Base-by-base conservation (phyloP, 2,329 filamentous ascomycete species). In the Aspergillus pseudotamarii region DNA sequence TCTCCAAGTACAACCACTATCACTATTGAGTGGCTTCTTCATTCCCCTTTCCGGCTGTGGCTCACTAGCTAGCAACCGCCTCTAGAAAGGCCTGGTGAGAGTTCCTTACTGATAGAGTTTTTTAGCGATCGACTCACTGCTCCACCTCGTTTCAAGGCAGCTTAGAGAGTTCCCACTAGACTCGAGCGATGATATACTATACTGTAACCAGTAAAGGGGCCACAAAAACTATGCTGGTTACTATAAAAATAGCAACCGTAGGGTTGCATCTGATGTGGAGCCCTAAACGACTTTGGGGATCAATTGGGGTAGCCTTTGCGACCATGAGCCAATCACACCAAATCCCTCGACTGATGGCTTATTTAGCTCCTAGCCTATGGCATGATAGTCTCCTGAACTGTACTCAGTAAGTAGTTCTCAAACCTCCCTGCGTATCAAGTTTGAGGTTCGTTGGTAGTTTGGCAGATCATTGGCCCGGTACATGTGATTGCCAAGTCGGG, bases 231-330 rank as follows among this genome's bases (percentile, higher is more conserved):
- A 23, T n/a, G 51, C 5, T 6, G 19, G 10, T 9, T 2, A 19
- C n/a, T 36, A 36, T 16, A 21, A 54, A 54, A 36, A 54, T 54
- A 54, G 51, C 28, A 54, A 36, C 30, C 30, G 51, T 21, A 54
- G 46, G 30, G 51, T 54, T 54, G 30, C 51, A 54, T 54, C 32
- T 23, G n/a, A 1, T 34, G 51, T 54, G 51, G 51, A 54, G 51
- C 38, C 28, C 51, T 16, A 11, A 28, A 6, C 14, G 2, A 16
- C 10, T 8, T 5, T 8, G 14, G 26, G 26, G 5, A 10, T 5
- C 11, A 30, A 50, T 19, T 32, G 46, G 46, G 46, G 26, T 26
- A 50, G 14, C 26, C 16, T 50, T 50, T 30, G 46, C 46, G 46
- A 30, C 26, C 26, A 16, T 30, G 46, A 54, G 11, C 8, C 51